These are phyloP conservation scores for Xylaria longipes DNA, from an alignment of 495 filamentous ascomycete species.

Conservation along the genomic window DNA sequence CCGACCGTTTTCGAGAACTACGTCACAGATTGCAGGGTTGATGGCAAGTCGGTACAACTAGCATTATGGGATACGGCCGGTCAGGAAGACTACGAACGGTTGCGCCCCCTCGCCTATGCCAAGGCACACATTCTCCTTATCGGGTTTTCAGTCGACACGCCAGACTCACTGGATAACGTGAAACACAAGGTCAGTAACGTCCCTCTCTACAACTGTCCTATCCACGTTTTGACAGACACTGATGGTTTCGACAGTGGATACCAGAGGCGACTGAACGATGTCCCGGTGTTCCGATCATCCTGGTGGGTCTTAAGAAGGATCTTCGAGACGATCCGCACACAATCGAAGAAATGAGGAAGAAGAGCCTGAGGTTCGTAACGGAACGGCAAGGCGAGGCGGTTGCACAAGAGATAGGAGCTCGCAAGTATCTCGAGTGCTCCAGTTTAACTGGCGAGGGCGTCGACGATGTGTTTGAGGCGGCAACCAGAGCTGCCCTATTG, in stretches of 20 bases:
- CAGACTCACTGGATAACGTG: slow-evolving; percentile 97
- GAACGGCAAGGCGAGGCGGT: slow-evolving; percentile 79
- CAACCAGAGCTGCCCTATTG: slow-evolving; percentile 91
- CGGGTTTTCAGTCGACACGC: slow-evolving; percentile 93
- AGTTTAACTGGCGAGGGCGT: slow-evolving; percentile 97
- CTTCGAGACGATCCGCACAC: slow-evolving; percentile 92
- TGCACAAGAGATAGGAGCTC: slow-evolving; percentile 83
- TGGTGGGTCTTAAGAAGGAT: slow-evolving; percentile 98
- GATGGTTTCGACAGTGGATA: slow-evolving; percentile 74
- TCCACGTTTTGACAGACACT: slow-evolving; percentile 2
- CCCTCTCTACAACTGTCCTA: neutral
- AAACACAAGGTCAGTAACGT: slow-evolving; percentile 81
- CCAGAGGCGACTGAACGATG: slow-evolving; percentile 96
- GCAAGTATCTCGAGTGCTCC: slow-evolving; percentile 97
- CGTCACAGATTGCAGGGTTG: slow-evolving; percentile 97
- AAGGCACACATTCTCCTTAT: slow-evolving; percentile 98
- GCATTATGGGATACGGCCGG: slow-evolving; percentile 99
- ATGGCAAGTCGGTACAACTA: slow-evolving; percentile 96
- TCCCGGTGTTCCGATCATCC: slow-evolving; percentile 90
- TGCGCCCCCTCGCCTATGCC: slow-evolving; percentile 94
- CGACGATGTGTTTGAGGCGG: slow-evolving; percentile 98
- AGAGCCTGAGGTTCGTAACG: slow-evolving; percentile 84
- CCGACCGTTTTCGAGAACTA: slow-evolving; percentile 99
- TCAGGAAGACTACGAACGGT: slow-evolving; percentile 96
- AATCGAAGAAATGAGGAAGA: slow-evolving; percentile 97